Evolutionary conservation across 2,329 filamentous ascomycete genomes (phyloP).

Genomic region (Colletotrichum sidae): DNA sequence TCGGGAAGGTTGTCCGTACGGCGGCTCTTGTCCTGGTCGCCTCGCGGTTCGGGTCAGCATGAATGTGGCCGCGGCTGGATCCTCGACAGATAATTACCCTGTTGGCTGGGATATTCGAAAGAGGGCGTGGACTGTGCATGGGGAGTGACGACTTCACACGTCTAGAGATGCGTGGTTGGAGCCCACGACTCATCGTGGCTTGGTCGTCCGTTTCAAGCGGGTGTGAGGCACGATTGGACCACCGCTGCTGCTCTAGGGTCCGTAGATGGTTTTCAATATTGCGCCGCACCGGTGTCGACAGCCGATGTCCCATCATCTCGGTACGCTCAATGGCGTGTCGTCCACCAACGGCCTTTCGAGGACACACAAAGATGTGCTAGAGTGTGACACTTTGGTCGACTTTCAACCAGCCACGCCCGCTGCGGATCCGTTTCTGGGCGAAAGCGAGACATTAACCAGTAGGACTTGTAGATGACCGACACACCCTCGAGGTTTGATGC

Average conservation of each 20-base stretch:
- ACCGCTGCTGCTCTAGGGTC: too few relatives aligned
- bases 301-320: too few relatives aligned
- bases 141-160: neutral
- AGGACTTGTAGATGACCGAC: conserved; percentile 20
- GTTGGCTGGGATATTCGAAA: conserved; percentile 29
- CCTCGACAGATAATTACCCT: conserved; percentile 26
- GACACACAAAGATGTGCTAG: too few relatives aligned
- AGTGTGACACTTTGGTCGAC: too few relatives aligned
- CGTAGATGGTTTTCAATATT: too few relatives aligned
- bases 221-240: too few relatives aligned
- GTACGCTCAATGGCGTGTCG: neutral
- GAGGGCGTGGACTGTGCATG: conserved; percentile 15
- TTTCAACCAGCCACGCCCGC: neutral
- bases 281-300: neutral
- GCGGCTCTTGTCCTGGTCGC: conserved; percentile 19
- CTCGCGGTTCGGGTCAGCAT: conserved; percentile 28
- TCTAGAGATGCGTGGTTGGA: neutral
- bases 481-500: neutral
- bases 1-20: conserved; percentile 26
- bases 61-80: conserved; percentile 9
- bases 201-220: too few relatives aligned
- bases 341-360: too few relatives aligned
- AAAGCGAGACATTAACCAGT: conserved; percentile 18
- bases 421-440: conserved; percentile 15
- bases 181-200: too few relatives aligned